These are phyloP conservation scores for Hypsizygus ulmarius DNA, from an alignment of 1,284 basidiomycete species.

Conservation along the genomic window DNA sequence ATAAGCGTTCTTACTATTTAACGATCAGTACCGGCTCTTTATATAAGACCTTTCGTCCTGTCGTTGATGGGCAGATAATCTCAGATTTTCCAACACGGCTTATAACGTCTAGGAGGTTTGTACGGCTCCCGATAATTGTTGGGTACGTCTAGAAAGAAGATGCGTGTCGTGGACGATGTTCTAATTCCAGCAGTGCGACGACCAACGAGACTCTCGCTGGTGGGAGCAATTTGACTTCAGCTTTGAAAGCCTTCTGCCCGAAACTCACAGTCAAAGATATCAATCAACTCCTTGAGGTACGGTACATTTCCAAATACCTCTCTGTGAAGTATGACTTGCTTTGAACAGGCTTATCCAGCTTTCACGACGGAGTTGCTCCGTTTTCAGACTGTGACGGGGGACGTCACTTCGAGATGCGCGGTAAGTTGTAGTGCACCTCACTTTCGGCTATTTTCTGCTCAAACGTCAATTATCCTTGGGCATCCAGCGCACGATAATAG, in stretches of 20 bases:
- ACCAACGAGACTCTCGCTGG: slow-evolving; percentile 53
- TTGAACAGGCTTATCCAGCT: slow-evolving; percentile 32
- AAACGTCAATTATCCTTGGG: not conserved
- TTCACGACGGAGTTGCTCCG: slow-evolving; percentile 41
- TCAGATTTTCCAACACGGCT: slow-evolving; percentile 45
- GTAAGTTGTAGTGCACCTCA: slow-evolving; percentile 32
- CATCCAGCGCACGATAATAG: slow-evolving; percentile 46
- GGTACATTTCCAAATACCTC: no score
- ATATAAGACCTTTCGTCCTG: slow-evolving; percentile 40
- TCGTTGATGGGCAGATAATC: slow-evolving; percentile 50
- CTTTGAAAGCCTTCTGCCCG: slow-evolving; percentile 44
- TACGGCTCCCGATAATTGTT: slow-evolving; percentile 52
- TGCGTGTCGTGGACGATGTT: not conserved
- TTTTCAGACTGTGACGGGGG: slow-evolving; percentile 45
- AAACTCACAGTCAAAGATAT: slow-evolving; percentile 38
- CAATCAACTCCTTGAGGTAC: slow-evolving; percentile 35
- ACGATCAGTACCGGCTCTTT: slow-evolving; percentile 32
- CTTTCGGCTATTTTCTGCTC: not conserved
- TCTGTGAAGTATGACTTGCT: no score
- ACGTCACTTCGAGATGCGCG: slow-evolving; percentile 47
- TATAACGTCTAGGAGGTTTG: slow-evolving; percentile 43
- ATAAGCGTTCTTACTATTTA: not conserved
- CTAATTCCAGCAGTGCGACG: slow-evolving; percentile 38
- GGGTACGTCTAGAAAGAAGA: slow-evolving; percentile 39
- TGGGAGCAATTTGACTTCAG: slow-evolving; percentile 34